Conservation (phyloP, 2,329 filamentous ascomycete species). For the Coniochaeta ligniaria region DNA sequence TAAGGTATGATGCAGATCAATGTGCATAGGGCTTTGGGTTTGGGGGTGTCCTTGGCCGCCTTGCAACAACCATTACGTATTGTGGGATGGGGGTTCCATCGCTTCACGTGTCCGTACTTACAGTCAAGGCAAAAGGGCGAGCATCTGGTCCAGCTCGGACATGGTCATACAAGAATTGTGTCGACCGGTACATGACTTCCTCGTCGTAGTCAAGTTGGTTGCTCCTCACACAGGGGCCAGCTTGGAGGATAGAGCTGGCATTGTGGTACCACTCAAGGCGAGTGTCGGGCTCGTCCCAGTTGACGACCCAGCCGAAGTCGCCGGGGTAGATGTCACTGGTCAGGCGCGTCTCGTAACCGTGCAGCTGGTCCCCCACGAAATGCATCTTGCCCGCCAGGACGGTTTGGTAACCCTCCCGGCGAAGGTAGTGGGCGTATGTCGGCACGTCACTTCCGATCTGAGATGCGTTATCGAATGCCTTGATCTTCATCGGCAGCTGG, state of each 20-base stretch:
- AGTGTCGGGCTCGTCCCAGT: constrained; percentile 86
- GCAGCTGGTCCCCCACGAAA: constrained; percentile 89
- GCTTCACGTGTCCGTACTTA: constrained; percentile 15
- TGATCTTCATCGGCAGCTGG: constrained; percentile 84
- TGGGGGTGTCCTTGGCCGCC: not conserved
- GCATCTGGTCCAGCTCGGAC: constrained; percentile 69
- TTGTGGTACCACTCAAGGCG: constrained; percentile 96
- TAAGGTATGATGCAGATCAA: not conserved
- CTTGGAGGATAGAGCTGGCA: constrained; percentile 86
- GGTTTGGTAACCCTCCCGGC: constrained; percentile 80
- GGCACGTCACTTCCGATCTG: constrained; percentile 78
- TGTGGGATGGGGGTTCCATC: not conserved
- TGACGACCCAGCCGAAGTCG: constrained; percentile 90
- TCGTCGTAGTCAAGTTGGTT: constrained; percentile 96
- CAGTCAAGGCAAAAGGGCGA: constrained; percentile 79
- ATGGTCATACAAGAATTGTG: constrained; percentile 85
- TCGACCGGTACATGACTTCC: constrained; percentile 88
- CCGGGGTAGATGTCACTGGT: constrained; percentile 96
- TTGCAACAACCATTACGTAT: not conserved
- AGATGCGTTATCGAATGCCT: constrained; percentile 84
- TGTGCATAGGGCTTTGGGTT: not conserved
- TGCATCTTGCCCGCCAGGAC: constrained; percentile 95
- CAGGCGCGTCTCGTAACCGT: constrained; percentile 86
- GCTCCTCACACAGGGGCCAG: constrained; percentile 79
- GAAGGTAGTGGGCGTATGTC: constrained; percentile 88